Evolutionary conservation across 1,139 yeast genomes (phyloP).

Genomic region (Arxiozyma slooffiae): DNA sequence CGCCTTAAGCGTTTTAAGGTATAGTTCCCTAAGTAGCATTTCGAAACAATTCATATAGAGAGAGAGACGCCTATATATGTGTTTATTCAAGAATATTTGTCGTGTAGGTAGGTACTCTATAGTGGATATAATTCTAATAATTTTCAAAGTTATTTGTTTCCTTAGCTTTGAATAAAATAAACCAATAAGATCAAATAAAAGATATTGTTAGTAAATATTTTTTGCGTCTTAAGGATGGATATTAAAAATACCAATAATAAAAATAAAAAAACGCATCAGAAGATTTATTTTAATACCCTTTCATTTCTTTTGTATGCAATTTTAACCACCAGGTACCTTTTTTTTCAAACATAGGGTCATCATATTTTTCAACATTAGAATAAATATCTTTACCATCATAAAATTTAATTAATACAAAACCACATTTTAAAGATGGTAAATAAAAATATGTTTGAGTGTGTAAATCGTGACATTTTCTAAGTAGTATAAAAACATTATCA

Average conservation of each 20-base stretch:
- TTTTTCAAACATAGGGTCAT: background rate
- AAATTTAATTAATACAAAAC: background rate
- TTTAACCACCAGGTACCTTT: background rate
- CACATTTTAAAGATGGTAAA: background rate
- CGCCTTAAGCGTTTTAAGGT: too few relatives aligned
- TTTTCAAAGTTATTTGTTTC: too few relatives aligned
- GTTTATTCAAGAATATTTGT: too few relatives aligned
- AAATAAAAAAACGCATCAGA: background rate
- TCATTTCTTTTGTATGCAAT: background rate
- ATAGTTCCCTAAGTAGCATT: background rate
- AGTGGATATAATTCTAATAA: too few relatives aligned
- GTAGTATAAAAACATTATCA: background rate
- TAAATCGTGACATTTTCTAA: conserved; percentile 1
- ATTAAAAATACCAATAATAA: background rate
- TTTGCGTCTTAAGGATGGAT: too few relatives aligned
- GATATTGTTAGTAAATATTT: background rate
- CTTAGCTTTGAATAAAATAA: too few relatives aligned
- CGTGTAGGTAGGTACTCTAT: too few relatives aligned
- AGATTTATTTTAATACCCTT: background rate
- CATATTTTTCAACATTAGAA: background rate
- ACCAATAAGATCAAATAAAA: too few relatives aligned
- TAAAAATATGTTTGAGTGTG: background rate
- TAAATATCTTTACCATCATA: background rate
- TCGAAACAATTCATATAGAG: background rate
- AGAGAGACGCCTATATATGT: too few relatives aligned